Evolutionary conservation across 495 filamentous ascomycete species (phyloP).

Genomic region (Neurospora hispaniola): DNA sequence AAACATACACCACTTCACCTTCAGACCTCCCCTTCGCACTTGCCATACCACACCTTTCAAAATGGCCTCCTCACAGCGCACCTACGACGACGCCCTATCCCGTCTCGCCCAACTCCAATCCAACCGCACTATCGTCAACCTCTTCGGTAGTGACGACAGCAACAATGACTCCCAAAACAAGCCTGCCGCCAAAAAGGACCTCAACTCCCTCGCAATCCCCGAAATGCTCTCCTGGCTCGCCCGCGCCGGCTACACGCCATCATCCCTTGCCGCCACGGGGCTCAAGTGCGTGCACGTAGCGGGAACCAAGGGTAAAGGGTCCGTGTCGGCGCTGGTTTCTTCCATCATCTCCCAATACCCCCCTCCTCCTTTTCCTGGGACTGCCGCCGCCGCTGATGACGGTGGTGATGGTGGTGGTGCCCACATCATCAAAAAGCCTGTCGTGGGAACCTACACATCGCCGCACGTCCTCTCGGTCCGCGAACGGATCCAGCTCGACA

Average conservation of each 20-base stretch:
- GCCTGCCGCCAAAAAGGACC: conserved; percentile 20
- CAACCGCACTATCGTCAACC: conserved; percentile 50
- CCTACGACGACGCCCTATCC: conserved; percentile 29
- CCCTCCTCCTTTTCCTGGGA: too few relatives aligned
- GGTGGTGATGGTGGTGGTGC: too few relatives aligned
- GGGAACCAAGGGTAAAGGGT: conserved; percentile 55
- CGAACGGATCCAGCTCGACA: conserved; percentile 56
- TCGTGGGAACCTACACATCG: conserved; percentile 53
- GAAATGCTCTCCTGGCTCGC: conserved; percentile 77
- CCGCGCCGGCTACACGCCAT: conserved; percentile 56
- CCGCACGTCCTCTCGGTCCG: conserved; percentile 52
- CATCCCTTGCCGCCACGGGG: conserved; percentile 16
- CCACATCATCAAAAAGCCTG: too few relatives aligned
- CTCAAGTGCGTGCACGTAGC: conserved; percentile 46
- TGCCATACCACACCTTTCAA: background rate
- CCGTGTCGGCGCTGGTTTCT: conserved; percentile 36
- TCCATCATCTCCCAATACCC: conserved; percentile 31
- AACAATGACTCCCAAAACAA: background rate
- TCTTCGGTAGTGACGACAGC: conserved; percentile 15
- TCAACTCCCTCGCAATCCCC: conserved; percentile 69
- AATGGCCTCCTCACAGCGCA: conserved; percentile 6
- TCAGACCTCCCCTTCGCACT: background rate
- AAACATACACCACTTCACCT: background rate
- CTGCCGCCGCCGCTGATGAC: too few relatives aligned
- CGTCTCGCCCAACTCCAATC: conserved; percentile 64